phyloP scores from a whole-genome alignment of 306 rosid genomes.

The Alnus glutinosa region DNA sequence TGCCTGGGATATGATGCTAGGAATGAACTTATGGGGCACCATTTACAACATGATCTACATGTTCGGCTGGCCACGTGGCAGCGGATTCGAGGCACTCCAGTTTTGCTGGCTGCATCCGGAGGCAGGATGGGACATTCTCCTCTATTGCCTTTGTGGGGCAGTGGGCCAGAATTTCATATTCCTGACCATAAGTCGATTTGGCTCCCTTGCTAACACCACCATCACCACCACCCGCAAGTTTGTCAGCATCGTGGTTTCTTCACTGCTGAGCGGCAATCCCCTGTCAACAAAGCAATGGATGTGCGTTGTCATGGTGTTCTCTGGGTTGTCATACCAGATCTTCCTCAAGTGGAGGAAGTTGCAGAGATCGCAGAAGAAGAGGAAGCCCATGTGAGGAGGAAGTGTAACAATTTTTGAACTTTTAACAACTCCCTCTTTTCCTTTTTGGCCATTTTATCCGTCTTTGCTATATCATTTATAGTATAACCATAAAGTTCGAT shows the following conservation, averaged over 20 bases:
- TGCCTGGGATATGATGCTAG: constrained; percentile 97
- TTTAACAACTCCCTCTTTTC: constrained; percentile 11
- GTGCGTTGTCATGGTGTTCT: constrained; percentile 85
- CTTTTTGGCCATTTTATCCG: constrained; percentile 8
- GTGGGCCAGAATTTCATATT: constrained; percentile 98
- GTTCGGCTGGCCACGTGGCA: constrained; percentile 83
- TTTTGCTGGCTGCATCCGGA: constrained; percentile 88
- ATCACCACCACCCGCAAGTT: constrained; percentile 97
- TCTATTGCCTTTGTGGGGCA: constrained; percentile 93
- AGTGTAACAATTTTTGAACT: constrained; percentile 45
- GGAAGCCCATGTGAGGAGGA: constrained; percentile 57
- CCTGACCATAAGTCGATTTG: constrained; percentile 89
- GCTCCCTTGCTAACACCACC: constrained; percentile 93
- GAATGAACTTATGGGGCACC: constrained; percentile 99
- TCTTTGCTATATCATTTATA: constrained; percentile 20
- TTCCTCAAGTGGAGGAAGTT: constrained; percentile 90
- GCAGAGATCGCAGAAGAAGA: constrained; percentile 82
- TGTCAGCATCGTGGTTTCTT: constrained; percentile 92
- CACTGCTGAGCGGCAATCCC: constrained; percentile 91
- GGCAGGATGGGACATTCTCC: constrained; percentile 89
- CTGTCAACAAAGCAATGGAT: constrained; percentile 92
- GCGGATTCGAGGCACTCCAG: constrained; percentile 76
- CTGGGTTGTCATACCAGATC: constrained; percentile 90
- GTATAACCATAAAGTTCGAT: constrained; percentile 10
- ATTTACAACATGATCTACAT: constrained; percentile 83